phyloP scores from a whole-genome alignment of 2,329 filamentous ascomycete species.

The Ascochyta viciae-villosae region DNA sequence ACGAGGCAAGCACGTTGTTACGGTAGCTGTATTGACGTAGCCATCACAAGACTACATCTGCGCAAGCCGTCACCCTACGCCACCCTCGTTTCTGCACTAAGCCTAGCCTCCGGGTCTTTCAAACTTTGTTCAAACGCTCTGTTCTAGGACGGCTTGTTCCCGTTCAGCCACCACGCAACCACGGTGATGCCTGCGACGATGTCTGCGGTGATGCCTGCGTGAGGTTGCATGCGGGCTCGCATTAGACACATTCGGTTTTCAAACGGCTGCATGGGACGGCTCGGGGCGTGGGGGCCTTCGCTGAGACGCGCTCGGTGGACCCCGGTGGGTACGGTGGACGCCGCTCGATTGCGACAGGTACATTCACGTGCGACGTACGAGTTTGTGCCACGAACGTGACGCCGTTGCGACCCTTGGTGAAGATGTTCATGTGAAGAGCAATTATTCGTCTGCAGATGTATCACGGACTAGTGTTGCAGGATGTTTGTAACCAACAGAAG shows the following conservation, averaged over 20 bases:
- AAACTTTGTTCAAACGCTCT: conserved; percentile 12
- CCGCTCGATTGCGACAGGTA: neutral
- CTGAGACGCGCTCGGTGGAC: conserved; percentile 10
- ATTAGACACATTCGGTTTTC: conserved; percentile 6
- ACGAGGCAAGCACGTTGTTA: conserved; percentile 10
- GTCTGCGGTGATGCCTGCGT: conserved; percentile 13
- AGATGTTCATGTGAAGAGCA: neutral
- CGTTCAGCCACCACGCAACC: neutral
- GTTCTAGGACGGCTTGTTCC: conserved; percentile 2
- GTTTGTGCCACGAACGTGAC: neutral
- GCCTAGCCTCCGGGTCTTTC: conserved; percentile 10
- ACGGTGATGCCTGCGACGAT: conserved; percentile 6
- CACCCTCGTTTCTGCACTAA: conserved; percentile 3
- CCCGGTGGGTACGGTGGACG: conserved; percentile 6
- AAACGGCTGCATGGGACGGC: conserved; percentile 18
- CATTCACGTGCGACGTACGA: conserved; percentile 2
- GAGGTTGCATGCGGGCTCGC: conserved; percentile 11
- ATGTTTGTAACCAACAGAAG: neutral
- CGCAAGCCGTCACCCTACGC: conserved; percentile 5
- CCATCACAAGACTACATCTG: conserved; percentile 6
- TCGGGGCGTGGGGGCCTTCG: conserved; percentile 14
- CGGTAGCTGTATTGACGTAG: conserved; percentile 4
- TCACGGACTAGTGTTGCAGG: no score
- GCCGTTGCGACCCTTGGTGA: neutral
- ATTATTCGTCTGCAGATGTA: neutral